These are phyloP conservation scores for Colletotrichum navitas DNA, from an alignment of 2,329 filamentous ascomycete genomes.

Conservation along the genomic window DNA sequence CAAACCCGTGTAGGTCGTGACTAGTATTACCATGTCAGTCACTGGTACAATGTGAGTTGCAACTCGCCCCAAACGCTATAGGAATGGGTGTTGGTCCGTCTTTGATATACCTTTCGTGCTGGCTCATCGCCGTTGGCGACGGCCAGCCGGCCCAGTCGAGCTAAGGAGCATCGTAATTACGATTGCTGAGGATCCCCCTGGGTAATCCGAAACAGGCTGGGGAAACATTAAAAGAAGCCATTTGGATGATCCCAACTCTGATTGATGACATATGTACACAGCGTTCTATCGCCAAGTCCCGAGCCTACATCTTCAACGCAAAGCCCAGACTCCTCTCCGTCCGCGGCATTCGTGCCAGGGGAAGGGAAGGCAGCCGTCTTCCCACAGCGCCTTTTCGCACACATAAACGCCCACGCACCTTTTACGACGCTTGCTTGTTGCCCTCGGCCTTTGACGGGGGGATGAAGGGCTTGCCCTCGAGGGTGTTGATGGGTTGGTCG, in stretches of 20 bases:
- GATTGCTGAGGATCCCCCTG: background rate
- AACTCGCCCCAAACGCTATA: background rate
- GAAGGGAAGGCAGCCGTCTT: background rate
- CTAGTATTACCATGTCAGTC: background rate
- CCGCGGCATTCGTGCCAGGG: conserved; percentile 1
- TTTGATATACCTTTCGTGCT: no score
- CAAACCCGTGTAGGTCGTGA: background rate
- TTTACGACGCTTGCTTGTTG: conserved; percentile 41
- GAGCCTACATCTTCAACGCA: conserved; percentile 37
- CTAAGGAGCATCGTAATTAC: background rate
- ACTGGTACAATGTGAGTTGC: no score
- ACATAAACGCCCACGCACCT: background rate
- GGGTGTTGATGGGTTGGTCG: conserved; percentile 61
- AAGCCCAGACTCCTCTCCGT: background rate
- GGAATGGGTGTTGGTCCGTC: background rate
- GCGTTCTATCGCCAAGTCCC: conserved; percentile 39
- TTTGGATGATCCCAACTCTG: conserved; percentile 38
- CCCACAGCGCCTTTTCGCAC: conserved; percentile 5
- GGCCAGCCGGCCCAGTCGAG: background rate
- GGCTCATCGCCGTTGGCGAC: background rate
- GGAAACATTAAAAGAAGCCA: background rate
- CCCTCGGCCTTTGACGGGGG: conserved; percentile 44
- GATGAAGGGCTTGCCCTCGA: conserved; percentile 59
- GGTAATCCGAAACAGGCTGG: background rate
- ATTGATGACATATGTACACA: conserved; percentile 45